Evolutionary conservation across 1,139 yeast genomes (phyloP).

Genomic region (Meyerozyma sp.): DNA sequence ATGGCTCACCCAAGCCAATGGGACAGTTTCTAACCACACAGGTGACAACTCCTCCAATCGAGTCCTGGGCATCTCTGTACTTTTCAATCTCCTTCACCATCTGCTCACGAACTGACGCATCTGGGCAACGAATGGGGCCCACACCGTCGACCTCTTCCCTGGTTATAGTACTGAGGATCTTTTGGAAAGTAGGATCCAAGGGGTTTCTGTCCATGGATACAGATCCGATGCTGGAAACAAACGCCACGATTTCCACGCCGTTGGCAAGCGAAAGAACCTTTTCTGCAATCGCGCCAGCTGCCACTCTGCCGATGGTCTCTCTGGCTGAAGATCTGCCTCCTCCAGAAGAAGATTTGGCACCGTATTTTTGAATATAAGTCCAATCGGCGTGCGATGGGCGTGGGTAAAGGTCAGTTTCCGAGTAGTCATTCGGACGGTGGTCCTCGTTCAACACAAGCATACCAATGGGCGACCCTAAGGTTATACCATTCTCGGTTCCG

Average conservation of each 20-base stretch:
- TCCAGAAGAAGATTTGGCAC: conserved; percentile 88
- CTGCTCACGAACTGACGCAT: conserved; percentile 57
- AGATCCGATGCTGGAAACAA: conserved; percentile 86
- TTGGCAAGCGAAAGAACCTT: conserved; percentile 73
- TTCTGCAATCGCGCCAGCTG: conserved; percentile 98
- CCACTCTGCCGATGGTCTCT: conserved; percentile 97
- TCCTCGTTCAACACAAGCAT: conserved; percentile 92
- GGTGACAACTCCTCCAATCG: conserved; percentile 96
- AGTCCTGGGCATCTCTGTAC: conserved; percentile 82
- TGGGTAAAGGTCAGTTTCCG: conserved; percentile 91
- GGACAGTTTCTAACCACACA: conserved; percentile 95
- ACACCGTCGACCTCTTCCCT: conserved; percentile 82
- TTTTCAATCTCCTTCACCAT: conserved; percentile 88
- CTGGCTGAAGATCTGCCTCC: conserved; percentile 98
- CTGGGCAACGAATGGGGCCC: conserved; percentile 95
- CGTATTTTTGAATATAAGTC: conserved; percentile 88
- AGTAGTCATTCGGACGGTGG: conserved; percentile 93
- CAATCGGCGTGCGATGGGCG: conserved; percentile 98
- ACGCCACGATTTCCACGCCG: conserved; percentile 91
- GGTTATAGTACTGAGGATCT: conserved; percentile 67
- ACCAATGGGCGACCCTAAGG: conserved; percentile 93
- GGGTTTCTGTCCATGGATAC: conserved; percentile 74
- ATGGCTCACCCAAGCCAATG: conserved; percentile 93
- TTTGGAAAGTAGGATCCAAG: conserved; percentile 55
- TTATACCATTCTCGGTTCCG: conserved; percentile 87